Evolutionary conservation across 768 basidiomycete species (phyloP), one percentile per base, ranked within the genome.

Genomic region (Suillus luteus): DNA sequence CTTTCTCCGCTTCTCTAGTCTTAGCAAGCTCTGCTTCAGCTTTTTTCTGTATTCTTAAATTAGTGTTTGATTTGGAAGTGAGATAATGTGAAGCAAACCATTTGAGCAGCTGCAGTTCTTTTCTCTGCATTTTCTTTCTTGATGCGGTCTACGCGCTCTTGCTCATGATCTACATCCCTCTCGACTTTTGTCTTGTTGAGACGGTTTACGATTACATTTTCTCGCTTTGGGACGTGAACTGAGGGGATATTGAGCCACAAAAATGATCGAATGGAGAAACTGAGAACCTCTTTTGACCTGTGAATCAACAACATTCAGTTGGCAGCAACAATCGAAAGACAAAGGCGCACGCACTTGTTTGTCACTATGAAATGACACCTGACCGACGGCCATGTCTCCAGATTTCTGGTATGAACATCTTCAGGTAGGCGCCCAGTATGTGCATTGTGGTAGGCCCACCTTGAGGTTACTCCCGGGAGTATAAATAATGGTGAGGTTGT

Each of bases 321-420:
- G 17, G 40, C 12, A 24, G 19, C 37, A 17, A 61, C 10, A 22
- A 43, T 51, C 9, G 62, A 58, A 40, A 27, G 44, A 9, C 5
- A 15, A 14, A 5, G 15, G 19, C 9, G 27, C 35, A 49, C 82
- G 44, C 66, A 94, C 94, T 77, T 82, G 83, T 72, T 96, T 95
- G 71, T 97, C 94, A 62, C 81, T 91, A 68, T 98, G 92, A 75
- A 99, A 99, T 0, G 94, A 92, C 0, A 99, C 97, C 71, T 95
- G 91, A 0, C 97, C 97, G 3, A 96, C 89, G 3, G 93, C 95
- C 95, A 97, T 98, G 72, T 96, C 95, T 3, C 96, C 96, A 8
- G 92, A 90, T 93, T 99, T 99, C 93, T 96, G 70, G 11, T 17
- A 52, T 22, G 2, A 55, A 57, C n/a, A n/a, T 46, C 31, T 24